Evolutionary conservation across 306 rosid species (phyloP).

Genomic region (Ammopiptanthus mongolicus): DNA sequence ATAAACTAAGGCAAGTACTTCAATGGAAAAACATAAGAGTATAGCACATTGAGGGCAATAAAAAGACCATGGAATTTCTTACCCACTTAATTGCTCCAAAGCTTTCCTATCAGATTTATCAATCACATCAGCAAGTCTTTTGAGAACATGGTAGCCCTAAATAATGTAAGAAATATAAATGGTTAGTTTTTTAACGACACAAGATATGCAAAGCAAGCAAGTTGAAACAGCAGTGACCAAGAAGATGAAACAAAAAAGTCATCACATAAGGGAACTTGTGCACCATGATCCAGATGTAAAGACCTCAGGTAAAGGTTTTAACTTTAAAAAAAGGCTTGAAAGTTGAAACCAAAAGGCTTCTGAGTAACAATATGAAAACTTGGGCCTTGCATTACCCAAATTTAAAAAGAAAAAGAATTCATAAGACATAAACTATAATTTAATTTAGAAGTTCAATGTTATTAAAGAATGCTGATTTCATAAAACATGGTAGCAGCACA

Average conservation of each 20-base stretch:
- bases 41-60: background rate
- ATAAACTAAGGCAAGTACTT: conserved; percentile 7
- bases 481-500: background rate
- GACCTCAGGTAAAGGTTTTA: background rate
- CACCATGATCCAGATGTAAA: conserved; percentile 11
- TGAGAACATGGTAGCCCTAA: conserved; percentile 79
- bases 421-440: background rate
- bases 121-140: conserved; percentile 79
- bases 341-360: background rate
- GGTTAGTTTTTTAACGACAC: background rate
- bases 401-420: background rate
- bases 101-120: conserved; percentile 41
- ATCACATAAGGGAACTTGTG: background rate
- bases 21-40: background rate
- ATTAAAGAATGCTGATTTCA: background rate
- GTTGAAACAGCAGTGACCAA: conserved; percentile 16
- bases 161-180: conserved; percentile 19
- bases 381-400: background rate
- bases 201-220: conserved; percentile 17
- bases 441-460: background rate
- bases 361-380: background rate
- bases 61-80: conserved; percentile 11
- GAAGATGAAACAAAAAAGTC: background rate
- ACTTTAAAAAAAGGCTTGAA: background rate
- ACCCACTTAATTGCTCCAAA: conserved; percentile 90